phyloP scores from a whole-genome alignment of 495 filamentous ascomycete genomes.

The Aspergillus homomorphus region DNA sequence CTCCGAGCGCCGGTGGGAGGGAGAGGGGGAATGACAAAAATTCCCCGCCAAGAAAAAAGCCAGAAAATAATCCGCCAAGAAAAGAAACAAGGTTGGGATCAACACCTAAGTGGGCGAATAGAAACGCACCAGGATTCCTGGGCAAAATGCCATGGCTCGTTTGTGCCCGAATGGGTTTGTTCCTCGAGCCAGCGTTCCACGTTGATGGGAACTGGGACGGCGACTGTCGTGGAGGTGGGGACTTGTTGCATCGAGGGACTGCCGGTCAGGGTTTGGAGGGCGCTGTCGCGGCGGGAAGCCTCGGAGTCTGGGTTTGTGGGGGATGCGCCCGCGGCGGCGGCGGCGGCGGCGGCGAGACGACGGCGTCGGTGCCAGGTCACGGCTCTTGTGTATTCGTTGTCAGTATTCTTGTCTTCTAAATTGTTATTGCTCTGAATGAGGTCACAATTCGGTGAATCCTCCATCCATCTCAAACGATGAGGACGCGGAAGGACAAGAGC shows the following conservation, averaged over 20 bases:
- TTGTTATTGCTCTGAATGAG: not conserved
- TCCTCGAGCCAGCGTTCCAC: slow-evolving; percentile 33
- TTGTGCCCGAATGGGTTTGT: slow-evolving; percentile 19
- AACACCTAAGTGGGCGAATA: too few species aligned
- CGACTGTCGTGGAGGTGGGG: not conserved
- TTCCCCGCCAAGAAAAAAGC: not conserved
- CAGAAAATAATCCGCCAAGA: slow-evolving; percentile 19
- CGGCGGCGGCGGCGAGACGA: slow-evolving; percentile 16
- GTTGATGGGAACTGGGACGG: not conserved
- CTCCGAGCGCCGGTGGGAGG: slow-evolving; percentile 4
- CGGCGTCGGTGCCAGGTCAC: slow-evolving; percentile 28
- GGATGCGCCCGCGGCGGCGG: too few species aligned
- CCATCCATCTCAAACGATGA: not conserved
- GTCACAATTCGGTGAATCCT: too few species aligned
- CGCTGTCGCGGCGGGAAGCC: slow-evolving; percentile 8
- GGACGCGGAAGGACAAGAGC: not conserved
- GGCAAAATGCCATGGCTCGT: slow-evolving; percentile 18
- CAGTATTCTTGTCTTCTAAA: not conserved
- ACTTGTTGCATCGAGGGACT: slow-evolving; percentile 20
- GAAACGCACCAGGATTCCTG: slow-evolving; percentile 34
- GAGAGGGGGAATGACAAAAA: not conserved
- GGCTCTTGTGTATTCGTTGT: slow-evolving; percentile 15
- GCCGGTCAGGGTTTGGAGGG: slow-evolving; percentile 12
- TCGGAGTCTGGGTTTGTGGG: too few species aligned
- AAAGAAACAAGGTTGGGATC: slow-evolving; percentile 5